Evolutionary conservation across 1,139 yeast species (phyloP).

Genomic region (Saccharomyces hybrid): DNA sequence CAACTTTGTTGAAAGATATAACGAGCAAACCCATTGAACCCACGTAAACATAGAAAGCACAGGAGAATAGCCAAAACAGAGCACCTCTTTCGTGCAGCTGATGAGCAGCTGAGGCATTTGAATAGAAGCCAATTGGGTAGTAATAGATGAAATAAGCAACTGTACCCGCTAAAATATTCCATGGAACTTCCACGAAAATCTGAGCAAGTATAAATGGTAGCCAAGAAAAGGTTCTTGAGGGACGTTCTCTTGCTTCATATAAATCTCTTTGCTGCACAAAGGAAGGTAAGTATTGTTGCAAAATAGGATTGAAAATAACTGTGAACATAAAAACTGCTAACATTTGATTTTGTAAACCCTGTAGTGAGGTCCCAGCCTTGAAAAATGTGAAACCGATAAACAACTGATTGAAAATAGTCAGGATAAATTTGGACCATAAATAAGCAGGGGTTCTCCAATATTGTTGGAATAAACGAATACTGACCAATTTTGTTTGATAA

Average conservation of each 20-base stretch:
- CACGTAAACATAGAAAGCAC: slow-evolving; percentile 49
- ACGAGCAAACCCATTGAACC: slow-evolving; percentile 58
- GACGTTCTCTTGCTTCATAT: slow-evolving; percentile 80
- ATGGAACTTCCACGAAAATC: slow-evolving; percentile 63
- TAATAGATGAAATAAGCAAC: slow-evolving; percentile 65
- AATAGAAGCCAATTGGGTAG: slow-evolving; percentile 65
- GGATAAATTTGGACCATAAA: slow-evolving; percentile 46
- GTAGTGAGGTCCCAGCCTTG: slow-evolving; percentile 52
- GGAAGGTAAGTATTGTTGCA: slow-evolving; percentile 66
- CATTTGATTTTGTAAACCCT: slow-evolving; percentile 57
- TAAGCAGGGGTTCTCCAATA: slow-evolving; percentile 60
- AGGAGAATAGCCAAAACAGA: slow-evolving; percentile 49
- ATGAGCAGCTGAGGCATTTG: slow-evolving; percentile 49
- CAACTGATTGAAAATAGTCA: slow-evolving; percentile 42
- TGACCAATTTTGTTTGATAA: slow-evolving; percentile 46
- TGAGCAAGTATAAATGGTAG: slow-evolving; percentile 48
- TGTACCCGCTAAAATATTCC: slow-evolving; percentile 60
- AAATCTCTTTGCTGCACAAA: slow-evolving; percentile 63
- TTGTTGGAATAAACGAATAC: slow-evolving; percentile 48
- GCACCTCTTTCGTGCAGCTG: slow-evolving; percentile 51
- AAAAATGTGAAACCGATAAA: slow-evolving; percentile 72
- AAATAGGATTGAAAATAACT: slow-evolving; percentile 49
- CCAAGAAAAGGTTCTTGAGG: slow-evolving; percentile 59
- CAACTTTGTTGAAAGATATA: slow-evolving; percentile 44
- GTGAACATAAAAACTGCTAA: slow-evolving; percentile 60